Percentiles rank a stretch among this genome's conserved stretches.
Evolutionary conservation across 441 rosid genomes (phyloP).

Genomic region (Pelargonium myrrhifolium): DNA sequence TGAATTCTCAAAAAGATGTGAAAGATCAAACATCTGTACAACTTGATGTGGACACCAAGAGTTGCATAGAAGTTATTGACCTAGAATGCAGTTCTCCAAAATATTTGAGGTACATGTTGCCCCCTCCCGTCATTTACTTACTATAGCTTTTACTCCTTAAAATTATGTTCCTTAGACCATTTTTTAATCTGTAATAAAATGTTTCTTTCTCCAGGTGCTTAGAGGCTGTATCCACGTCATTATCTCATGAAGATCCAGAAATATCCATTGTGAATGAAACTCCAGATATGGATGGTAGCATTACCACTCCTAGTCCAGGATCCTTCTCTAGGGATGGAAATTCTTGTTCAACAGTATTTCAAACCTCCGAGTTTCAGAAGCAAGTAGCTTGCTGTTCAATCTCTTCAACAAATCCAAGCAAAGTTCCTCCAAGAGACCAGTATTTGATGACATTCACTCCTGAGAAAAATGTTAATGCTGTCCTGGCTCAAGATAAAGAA

Average conservation of each 20-base stretch:
- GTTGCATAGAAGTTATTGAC: constrained; percentile 40
- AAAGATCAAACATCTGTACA: constrained; percentile 30
- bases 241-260: constrained; percentile 48
- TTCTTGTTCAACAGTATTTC: constrained; percentile 45
- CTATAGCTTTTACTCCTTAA: constrained; percentile 12
- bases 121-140: constrained; percentile 4
- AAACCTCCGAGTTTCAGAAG: constrained; percentile 44
- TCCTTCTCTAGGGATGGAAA: constrained; percentile 41
- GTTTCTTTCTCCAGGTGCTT: constrained; percentile 43
- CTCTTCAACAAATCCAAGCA: constrained; percentile 30
- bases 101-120: constrained; percentile 46
- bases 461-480: constrained; percentile 31
- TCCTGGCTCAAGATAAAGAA: constrained; percentile 43
- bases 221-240: constrained; percentile 29
- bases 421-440: constrained; percentile 28
- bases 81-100: constrained; percentile 40
- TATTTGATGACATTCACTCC: constrained; percentile 39
- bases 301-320: constrained; percentile 38
- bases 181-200: constrained; percentile 6
- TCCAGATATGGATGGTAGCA: constrained; percentile 30
- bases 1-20: constrained; percentile 27
- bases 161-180: background rate
- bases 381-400: constrained; percentile 34
- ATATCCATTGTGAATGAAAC: constrained; percentile 52
- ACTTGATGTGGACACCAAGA: constrained; percentile 29